Evolutionary conservation across 1,284 basidiomycete species (phyloP), one percentile per base, ranked within the genome.

Genomic region (Chiua sp.): DNA sequence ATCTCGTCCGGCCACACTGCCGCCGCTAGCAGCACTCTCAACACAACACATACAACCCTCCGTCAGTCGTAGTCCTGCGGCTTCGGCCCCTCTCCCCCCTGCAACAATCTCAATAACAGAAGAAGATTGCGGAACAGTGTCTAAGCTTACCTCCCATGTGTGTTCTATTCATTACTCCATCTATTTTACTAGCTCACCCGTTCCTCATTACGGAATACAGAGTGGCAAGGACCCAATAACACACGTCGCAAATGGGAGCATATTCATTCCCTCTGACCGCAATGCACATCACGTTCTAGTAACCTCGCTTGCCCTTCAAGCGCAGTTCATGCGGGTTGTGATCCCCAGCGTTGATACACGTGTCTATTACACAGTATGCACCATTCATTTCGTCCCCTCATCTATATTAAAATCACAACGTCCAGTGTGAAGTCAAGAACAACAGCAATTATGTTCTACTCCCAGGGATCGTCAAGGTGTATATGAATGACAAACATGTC

Each of bases 401-500:
- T 6, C 2, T 7, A 20, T 28, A 37, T 48, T 58, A 15, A 48
- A 59, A 22, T 8, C 32, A 16, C 13, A 23, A 30, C 18, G 1
- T 22, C 18, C 22, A 72, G 71, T 71, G 68, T 33, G 59, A 63
- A 7, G 57, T 72, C 20, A 56, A 59, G 47, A 69, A 71, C 44
- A 59, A 57, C 0, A 72, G 60, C 37, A 57, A 65, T 13, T 62
- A 63, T 7, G 54, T 63, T n/a, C 48, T 69, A 6, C 57, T 69
- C 15, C 65, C 67, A 4, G 68, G 71, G 4, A 63, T 47, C 1
- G 53, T 71, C 51, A 69, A 70, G n/a, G 33, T 52, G 6, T 66
- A 65, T 49, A n/a, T 72, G 47, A 68, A 69, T 53, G 58, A 61
- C 11, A 69, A 49, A 23, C 65, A 72, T 11, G 60, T 72, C 42